Percentiles rank a stretch among this genome's conserved stretches.
These are phyloP conservation scores for Aspergillus oerlinghausenensis DNA, from an alignment of 2,329 filamentous ascomycete genomes.

Conservation along the genomic window DNA sequence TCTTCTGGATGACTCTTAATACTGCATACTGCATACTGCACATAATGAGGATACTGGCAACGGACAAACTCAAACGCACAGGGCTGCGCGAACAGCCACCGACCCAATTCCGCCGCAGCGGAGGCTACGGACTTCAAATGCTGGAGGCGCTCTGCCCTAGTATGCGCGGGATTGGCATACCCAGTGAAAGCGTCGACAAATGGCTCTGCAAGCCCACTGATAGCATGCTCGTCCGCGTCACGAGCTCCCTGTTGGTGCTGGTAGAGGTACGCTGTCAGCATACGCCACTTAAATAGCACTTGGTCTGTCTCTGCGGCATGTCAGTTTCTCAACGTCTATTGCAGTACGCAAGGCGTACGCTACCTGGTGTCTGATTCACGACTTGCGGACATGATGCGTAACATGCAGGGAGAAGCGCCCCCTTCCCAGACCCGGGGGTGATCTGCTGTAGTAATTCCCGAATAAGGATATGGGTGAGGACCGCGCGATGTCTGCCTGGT, in stretches of 20 bases:
- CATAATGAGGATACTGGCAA: too few species aligned
- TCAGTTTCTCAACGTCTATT: neutral
- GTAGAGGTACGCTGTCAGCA: slow-evolving; percentile 23
- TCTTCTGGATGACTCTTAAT: neutral
- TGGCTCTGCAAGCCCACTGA: slow-evolving; percentile 1
- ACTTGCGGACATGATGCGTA: slow-evolving; percentile 1
- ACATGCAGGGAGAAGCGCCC: slow-evolving; percentile 5
- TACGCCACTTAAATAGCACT: slow-evolving; percentile 25
- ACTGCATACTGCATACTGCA: too few species aligned
- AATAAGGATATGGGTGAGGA: slow-evolving; percentile 21
- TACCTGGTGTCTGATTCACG: neutral
- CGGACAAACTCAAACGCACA: slow-evolving; percentile 17
- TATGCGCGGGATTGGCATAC: slow-evolving; percentile 14
- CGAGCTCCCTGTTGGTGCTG: neutral
- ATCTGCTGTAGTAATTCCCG: slow-evolving; percentile 15
- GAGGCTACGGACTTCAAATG: slow-evolving; percentile 19
- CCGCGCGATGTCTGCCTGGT: slow-evolving; percentile 5
- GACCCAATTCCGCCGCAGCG: slow-evolving; percentile 18
- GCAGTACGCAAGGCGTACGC: neutral
- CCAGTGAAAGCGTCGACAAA: slow-evolving; percentile 19
- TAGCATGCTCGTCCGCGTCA: neutral
- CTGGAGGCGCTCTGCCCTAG: slow-evolving; percentile 8
- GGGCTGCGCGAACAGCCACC: slow-evolving; percentile 26
- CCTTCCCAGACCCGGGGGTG: slow-evolving; percentile 7
- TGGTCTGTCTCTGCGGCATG: slow-evolving; percentile 8